Base-by-base conservation (phyloP, 2,329 filamentous ascomycete species). In the Talaromyces pinophilus region DNA sequence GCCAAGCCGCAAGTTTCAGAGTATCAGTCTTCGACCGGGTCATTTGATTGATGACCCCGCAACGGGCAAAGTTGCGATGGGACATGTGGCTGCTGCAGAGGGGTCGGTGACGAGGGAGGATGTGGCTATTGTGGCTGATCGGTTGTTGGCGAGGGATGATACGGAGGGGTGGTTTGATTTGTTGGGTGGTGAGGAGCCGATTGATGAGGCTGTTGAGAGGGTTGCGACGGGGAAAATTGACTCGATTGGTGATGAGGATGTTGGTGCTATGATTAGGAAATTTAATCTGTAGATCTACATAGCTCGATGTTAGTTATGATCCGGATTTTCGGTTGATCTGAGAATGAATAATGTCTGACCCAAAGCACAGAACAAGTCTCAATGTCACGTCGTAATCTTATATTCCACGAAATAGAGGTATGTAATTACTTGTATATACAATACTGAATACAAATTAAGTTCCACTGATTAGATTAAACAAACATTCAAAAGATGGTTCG, bases 131-230 rank as follows among this genome's bases (percentile, higher is more conserved):
- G 81, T 83, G 50, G 81, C 84, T 52, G 82, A 81, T 70, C 74
- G 72, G 68, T 76, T 85, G 67, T 70, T 87, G 73, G 82, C 81
- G 19, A 79, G 80, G 13, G 78, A 79, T 25, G 82, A 82, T 69
- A 79, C 78, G 28, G 79, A 78, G 46, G 84, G 85, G 0, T 87
- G 84, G 83, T 78, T 81, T 72, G 85, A 87, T 78, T 73, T 86
- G 68, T 68, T 86, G 55, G 80, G 82, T 70, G 85, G 84, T 2
- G 77, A 84, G 22, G 81, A 84, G 66, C 72, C 70, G 0, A 77
- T 85, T 57, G 77, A 77, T 6, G 74, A 76, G 59, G 84, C 83
- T 15, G 80, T 86, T 25, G 79, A 82, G 67, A 77, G 76, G 69
- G 74, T 83, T 67, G 79, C 78, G 1, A 78, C 71, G 70, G 80